phyloP scores from a whole-genome alignment of 805 yeast species.

The Debaryomyces prosopidis region DNA sequence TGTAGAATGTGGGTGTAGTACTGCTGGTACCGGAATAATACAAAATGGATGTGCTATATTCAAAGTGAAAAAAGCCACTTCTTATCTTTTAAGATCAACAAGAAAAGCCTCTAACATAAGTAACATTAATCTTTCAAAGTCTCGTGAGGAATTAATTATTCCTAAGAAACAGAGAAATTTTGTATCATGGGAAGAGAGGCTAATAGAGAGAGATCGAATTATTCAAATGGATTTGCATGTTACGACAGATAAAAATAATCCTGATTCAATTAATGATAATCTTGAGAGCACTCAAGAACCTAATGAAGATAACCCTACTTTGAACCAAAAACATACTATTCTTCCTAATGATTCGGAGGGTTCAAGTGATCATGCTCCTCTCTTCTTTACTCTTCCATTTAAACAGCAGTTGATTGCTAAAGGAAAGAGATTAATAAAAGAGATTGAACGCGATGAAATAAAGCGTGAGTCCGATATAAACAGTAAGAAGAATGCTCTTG shows the following conservation, averaged over 20 bases:
- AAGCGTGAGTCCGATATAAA: neutral
- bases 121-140: conserved; percentile 33
- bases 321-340: neutral
- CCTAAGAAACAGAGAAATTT: conserved; percentile 31
- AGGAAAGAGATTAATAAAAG: conserved; percentile 13
- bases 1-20: conserved; percentile 63
- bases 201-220: conserved; percentile 28
- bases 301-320: neutral
- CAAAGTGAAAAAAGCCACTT: conserved; percentile 62
- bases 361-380: neutral
- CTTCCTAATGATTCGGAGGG: conserved; percentile 1
- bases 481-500: neutral
- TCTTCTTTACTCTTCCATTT: conserved; percentile 21
- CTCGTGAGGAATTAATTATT: conserved; percentile 38
- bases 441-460: neutral
- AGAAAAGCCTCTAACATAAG: conserved; percentile 48
- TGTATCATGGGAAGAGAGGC: conserved; percentile 38
- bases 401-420: conserved; percentile 22
- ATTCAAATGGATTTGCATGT: conserved; percentile 22
- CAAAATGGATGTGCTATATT: conserved; percentile 52
- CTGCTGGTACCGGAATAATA: conserved; percentile 32
- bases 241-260: conserved; percentile 16
- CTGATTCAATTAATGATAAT: conserved; percentile 25
- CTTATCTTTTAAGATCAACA: conserved; percentile 59
- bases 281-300: conserved; percentile 1